Percentiles rank a stretch among this genome's conserved stretches.
These are phyloP conservation scores for Lecanicillium sp. DNA, from an alignment of 2,329 filamentous ascomycete species.

Conservation along the genomic window DNA sequence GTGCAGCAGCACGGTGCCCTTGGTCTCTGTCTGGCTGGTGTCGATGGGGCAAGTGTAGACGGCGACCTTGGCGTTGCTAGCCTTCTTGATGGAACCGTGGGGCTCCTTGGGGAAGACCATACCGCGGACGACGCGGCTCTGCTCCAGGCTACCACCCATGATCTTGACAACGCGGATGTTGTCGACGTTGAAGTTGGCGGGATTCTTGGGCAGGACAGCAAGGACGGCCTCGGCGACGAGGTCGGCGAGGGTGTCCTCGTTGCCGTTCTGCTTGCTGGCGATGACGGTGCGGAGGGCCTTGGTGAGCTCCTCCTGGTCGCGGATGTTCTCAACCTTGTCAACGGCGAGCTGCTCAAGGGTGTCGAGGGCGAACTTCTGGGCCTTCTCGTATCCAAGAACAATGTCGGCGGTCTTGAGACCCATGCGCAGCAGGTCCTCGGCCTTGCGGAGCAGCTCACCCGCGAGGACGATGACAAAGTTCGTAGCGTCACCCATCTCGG, in stretches of 20 bases:
- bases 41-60: slow-evolving; percentile 97
- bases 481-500: slow-evolving; percentile 97
- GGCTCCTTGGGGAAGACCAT: slow-evolving; percentile 98
- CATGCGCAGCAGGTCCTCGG: slow-evolving; percentile 93
- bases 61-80: slow-evolving; percentile 85
- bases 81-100: slow-evolving; percentile 89
- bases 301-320: slow-evolving; percentile 74
- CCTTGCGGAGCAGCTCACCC: slow-evolving; percentile 92
- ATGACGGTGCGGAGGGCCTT: slow-evolving; percentile 96
- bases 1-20: slow-evolving; percentile 93
- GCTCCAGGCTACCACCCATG: slow-evolving; percentile 92
- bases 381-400: slow-evolving; percentile 90
- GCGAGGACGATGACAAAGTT: slow-evolving; percentile 96
- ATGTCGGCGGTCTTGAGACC: slow-evolving; percentile 98
- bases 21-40: slow-evolving; percentile 93
- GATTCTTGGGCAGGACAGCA: slow-evolving; percentile 91
- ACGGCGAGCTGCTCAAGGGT: slow-evolving; percentile 82
- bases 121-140: slow-evolving; percentile 90
- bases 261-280: slow-evolving; percentile 93
- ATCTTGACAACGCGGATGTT: slow-evolving; percentile 99
- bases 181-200: slow-evolving; percentile 94
- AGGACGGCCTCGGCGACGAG: slow-evolving; percentile 82
- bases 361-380: slow-evolving; percentile 80
- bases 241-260: slow-evolving; percentile 78
- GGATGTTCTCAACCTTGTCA: slow-evolving; percentile 82